Base-by-base conservation (phyloP, 768 basidiomycete species). In the Termitomyces sp. region DNA sequence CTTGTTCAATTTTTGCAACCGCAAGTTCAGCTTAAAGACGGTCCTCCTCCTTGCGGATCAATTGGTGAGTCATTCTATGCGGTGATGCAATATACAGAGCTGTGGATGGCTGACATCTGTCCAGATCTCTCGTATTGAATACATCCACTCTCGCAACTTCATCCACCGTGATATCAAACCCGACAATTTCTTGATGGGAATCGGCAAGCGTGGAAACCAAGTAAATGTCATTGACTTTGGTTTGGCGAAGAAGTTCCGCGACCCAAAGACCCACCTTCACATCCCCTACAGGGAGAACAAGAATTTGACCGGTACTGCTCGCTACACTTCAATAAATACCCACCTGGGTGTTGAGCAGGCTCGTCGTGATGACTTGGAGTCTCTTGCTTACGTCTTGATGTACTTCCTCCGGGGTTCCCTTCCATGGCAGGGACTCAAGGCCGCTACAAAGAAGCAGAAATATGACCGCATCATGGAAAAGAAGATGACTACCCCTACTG, bases 401-500 rank as follows among this genome's bases (percentile, higher is more conserved):
- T 99, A 99, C 80, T 99, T 99, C 85, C 88, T 99, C 63, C 94
- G 96, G 62, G 97, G 96, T 50, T 89, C 93, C 56, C 85, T 99
- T 45, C 96, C 96, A 33, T 99, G 96, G 96, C 97, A 99, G 74
- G 97, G 97, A 59, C 85, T 99, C 71, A 99, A 99, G 79, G 97
- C 97, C 59, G 96, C 96, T 41, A 99, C 97, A 59, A 99, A 99
- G 92, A 99, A 99, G 85, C 97, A 99, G 82, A 99, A 99, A 79
- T 98, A 98, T 74, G 97, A 98, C 75, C 89, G 97, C 60, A 99
- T 99, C 79, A 99, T 99, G 97, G 97, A 99, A 78, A 99, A 99
- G 86, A 99, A 99, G 86, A 98, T 99, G 94, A 98, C 97, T 38
- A 97, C 94, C 0, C 92, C 94, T 14, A 95, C 92, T 52, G 94